These are phyloP conservation scores for Phytophthora palmivora DNA, from an alignment of 352 stramenopile species.

Conservation along the genomic window DNA sequence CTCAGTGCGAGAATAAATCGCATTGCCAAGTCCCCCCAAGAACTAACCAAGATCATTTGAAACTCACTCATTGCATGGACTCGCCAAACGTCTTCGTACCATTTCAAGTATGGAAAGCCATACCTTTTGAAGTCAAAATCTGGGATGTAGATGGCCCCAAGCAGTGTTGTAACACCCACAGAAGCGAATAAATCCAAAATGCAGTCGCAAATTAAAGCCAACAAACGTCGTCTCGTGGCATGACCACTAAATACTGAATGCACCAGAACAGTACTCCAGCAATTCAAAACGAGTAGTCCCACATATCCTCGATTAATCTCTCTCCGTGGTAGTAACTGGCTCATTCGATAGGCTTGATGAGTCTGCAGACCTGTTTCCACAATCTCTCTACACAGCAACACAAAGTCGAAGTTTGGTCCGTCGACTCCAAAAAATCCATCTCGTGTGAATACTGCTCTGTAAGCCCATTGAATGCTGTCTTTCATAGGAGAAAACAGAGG, in stretches of 20 bases:
- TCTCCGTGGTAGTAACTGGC: conserved; percentile 23
- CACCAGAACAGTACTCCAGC: conserved; percentile 44
- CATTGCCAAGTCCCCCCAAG: conserved; percentile 35
- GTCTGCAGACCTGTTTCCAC: conserved; percentile 42
- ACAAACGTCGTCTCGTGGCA: conserved; percentile 20
- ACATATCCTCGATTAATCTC: conserved; percentile 37
- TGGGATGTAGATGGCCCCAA: conserved; percentile 27
- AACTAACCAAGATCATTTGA: conserved; percentile 46
- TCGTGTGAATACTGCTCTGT: conserved; percentile 33
- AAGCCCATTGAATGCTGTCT: conserved; percentile 20
- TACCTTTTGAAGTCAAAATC: conserved; percentile 25
- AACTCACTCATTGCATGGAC: conserved; percentile 56
- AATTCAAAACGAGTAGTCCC: conserved; percentile 40
- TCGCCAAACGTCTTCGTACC: conserved; percentile 53
- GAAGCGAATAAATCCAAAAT: conserved; percentile 50
- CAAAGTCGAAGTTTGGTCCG: conserved; percentile 38
- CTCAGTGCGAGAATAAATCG: conserved; percentile 38
- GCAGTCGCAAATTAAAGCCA: conserved; percentile 43
- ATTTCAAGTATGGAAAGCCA: conserved; percentile 39
- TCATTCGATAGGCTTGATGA: conserved; percentile 41
- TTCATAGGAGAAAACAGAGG: conserved; percentile 8
- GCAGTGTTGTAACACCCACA: conserved; percentile 35
- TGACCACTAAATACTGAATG: conserved; percentile 31
- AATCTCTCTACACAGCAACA: conserved; percentile 37
- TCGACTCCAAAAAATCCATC: conserved; percentile 38